Conservation (phyloP, 352 stramenopile species). For the Phytophthora cryptogea region DNA sequence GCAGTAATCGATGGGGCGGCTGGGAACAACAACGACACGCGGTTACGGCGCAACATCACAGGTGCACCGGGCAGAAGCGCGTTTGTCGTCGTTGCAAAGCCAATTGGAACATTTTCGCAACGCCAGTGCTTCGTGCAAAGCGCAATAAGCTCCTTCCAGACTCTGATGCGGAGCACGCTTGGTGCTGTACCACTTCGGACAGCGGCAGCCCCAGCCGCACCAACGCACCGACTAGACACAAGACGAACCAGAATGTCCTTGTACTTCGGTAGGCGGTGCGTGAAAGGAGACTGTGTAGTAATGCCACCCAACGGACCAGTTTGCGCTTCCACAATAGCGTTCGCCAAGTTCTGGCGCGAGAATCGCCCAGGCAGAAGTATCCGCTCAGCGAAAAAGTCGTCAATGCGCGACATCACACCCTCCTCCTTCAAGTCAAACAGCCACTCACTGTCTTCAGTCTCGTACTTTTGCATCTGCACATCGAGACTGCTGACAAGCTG, state of each 20-base stretch:
- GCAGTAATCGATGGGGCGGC: constrained; percentile 55
- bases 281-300: constrained; percentile 32
- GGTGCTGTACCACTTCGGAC: constrained; percentile 30
- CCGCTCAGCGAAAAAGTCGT: constrained; percentile 66
- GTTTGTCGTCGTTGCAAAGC: constrained; percentile 55
- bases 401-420: constrained; percentile 39
- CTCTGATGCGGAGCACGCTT: constrained; percentile 44
- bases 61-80: constrained; percentile 56
- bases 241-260: constrained; percentile 65
- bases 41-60: constrained; percentile 70
- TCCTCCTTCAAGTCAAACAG: constrained; percentile 61
- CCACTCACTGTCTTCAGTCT: constrained; percentile 58
- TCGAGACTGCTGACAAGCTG: constrained; percentile 61
- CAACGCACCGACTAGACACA: constrained; percentile 46
- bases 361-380: constrained; percentile 69
- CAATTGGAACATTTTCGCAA: constrained; percentile 69
- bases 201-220: constrained; percentile 15
- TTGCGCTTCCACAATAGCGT: constrained; percentile 55
- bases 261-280: constrained; percentile 58
- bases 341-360: constrained; percentile 67
- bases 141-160: constrained; percentile 71
- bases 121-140: constrained; percentile 78
- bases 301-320: constrained; percentile 32
- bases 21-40: constrained; percentile 67
- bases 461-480: constrained; percentile 69